Conservation (phyloP, 2,329 filamentous ascomycete genomes). For the Elsinoe ampelina region DNA sequence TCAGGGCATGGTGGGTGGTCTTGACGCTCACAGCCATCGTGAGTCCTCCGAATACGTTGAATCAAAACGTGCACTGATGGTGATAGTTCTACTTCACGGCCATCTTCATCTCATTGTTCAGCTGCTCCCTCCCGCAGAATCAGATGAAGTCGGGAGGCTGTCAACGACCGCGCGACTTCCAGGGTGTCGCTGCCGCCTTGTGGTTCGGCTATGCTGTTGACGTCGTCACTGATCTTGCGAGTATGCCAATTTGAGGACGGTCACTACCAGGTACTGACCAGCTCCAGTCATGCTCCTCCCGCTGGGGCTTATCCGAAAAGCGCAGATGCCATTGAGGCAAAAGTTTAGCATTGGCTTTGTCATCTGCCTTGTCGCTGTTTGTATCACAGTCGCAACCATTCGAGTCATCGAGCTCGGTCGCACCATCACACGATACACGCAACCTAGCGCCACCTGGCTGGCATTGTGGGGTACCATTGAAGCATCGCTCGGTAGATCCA, state of each 20-base stretch:
- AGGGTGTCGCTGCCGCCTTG: neutral
- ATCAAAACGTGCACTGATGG: neutral
- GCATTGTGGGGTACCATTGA: conserved; percentile 10
- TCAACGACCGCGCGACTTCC: neutral
- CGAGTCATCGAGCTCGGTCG: conserved; percentile 7
- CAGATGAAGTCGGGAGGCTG: neutral
- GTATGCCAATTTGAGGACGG: neutral
- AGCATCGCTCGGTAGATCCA: neutral
- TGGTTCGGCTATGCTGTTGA: conserved; percentile 8
- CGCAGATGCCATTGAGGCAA: conserved; percentile 6
- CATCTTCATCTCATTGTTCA: neutral
- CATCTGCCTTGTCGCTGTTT: conserved; percentile 6
- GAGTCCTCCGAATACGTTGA: neutral
- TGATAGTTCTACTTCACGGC: neutral
- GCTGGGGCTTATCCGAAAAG: conserved; percentile 4
- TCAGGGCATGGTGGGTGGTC: conserved; percentile 7
- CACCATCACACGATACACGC: neutral
- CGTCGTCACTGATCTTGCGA: conserved; percentile 6
- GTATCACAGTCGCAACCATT: conserved; percentile 4
- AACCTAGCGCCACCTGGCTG: conserved; percentile 10
- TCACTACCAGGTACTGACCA: neutral
- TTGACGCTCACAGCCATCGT: neutral
- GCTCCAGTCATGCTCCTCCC: conserved; percentile 8
- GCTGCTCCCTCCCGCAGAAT: neutral
- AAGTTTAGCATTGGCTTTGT: conserved; percentile 11